Evolutionary conservation across 306 rosid genomes (phyloP).

Genomic region (Gynostemma pentaphyllum): DNA sequence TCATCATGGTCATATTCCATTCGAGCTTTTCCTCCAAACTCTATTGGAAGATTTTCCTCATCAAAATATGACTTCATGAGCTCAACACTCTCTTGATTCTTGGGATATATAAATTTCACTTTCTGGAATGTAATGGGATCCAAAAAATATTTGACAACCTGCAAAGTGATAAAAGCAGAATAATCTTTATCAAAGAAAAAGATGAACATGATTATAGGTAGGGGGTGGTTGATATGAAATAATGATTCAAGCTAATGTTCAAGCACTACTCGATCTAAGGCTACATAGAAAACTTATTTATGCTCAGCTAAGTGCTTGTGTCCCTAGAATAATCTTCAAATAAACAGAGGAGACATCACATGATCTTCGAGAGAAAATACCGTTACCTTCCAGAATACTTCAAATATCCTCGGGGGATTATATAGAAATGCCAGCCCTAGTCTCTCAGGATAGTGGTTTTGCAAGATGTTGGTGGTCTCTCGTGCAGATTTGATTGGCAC

Average conservation of each 20-base stretch:
- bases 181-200: no score
- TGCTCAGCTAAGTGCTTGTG: no score
- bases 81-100: slow-evolving; percentile 68
- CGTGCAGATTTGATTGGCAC: slow-evolving; percentile 35
- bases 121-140: slow-evolving; percentile 76
- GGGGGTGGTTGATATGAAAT: not conserved
- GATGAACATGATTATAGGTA: not conserved
- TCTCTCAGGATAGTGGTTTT: slow-evolving; percentile 41
- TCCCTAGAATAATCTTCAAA: no score
- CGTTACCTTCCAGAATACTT: slow-evolving; percentile 41
- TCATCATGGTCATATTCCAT: slow-evolving; percentile 61
- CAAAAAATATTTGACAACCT: slow-evolving; percentile 83
- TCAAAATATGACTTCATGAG: slow-evolving; percentile 72
- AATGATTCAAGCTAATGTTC: not conserved
- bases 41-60: slow-evolving; percentile 71
- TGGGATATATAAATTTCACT: slow-evolving; percentile 76
- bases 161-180: slow-evolving; percentile 17
- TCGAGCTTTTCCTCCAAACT: slow-evolving; percentile 67
- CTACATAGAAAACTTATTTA: no score
- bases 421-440: slow-evolving; percentile 35
- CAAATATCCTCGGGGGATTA: slow-evolving; percentile 36
- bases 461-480: slow-evolving; percentile 33
- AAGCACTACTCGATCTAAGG: no score
- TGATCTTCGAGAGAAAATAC: not conserved
- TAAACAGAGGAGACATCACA: not conserved